Conservation (phyloP, 352 stramenopile species). For the Poterioochromonas sp. region DNA sequence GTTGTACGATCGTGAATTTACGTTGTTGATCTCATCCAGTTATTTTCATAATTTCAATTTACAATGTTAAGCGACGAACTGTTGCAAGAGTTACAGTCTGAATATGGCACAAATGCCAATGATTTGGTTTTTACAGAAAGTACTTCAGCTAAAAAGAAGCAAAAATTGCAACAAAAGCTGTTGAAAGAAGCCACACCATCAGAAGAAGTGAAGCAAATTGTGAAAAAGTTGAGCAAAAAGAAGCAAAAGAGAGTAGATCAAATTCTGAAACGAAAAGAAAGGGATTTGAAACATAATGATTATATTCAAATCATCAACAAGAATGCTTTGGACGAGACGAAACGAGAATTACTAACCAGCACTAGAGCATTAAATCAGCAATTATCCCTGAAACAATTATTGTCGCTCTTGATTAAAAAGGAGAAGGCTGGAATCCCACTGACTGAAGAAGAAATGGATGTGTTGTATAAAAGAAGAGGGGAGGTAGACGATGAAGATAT, state of each 20-base stretch:
- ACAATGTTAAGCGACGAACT: too few relatives aligned
- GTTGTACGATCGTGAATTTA: too few relatives aligned
- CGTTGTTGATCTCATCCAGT: too few relatives aligned
- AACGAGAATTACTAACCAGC: neutral
- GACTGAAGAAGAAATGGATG: constrained; percentile 60
- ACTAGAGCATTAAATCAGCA: neutral
- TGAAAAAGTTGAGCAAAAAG: constrained; percentile 18
- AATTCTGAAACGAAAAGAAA: neutral
- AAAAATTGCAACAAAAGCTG: too few relatives aligned
- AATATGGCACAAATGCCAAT: too few relatives aligned
- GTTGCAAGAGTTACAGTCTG: too few relatives aligned
- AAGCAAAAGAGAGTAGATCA: neutral
- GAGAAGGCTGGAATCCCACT: constrained; percentile 50
- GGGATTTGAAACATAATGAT: neutral
- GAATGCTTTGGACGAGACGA: neutral
- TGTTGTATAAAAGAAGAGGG: constrained; percentile 24
- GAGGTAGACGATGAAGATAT: neutral
- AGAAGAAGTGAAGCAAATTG: constrained; percentile 16
- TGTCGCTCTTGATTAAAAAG: neutral
- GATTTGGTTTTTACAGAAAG: too few relatives aligned
- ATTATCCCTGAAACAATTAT: neutral
- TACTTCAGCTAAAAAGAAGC: too few relatives aligned
- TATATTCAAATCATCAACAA: neutral
- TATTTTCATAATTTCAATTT: too few relatives aligned
- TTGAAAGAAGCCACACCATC: too few relatives aligned